phyloP scores from a whole-genome alignment of 1,139 yeast species.

The Yamadazyma sp. region DNA sequence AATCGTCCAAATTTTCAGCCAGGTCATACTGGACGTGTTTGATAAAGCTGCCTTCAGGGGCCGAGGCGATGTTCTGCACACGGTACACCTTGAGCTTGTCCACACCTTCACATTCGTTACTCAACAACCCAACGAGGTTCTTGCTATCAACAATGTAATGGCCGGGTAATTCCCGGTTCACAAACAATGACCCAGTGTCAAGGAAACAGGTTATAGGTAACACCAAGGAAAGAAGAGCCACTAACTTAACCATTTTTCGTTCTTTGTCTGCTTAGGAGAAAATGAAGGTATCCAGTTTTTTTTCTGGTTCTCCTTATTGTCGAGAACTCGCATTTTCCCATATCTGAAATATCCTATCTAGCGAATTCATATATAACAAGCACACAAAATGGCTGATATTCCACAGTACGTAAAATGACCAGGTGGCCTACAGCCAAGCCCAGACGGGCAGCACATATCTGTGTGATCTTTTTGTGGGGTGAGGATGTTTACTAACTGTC shows the following conservation, averaged over 20 bases:
- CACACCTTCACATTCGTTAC: conserved; percentile 4
- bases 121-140: conserved; percentile 7
- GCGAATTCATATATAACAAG: not conserved
- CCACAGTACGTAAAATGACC: conserved; percentile 12
- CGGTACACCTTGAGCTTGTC: conserved; percentile 9
- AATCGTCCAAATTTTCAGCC: conserved; percentile 22
- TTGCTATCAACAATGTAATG: conserved; percentile 11
- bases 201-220: conserved; percentile 11
- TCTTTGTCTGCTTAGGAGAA: too few relatives aligned
- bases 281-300: not conserved
- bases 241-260: not conserved
- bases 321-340: conserved; percentile 6
- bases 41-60: conserved; percentile 18
- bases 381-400: conserved; percentile 15
- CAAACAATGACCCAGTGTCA: conserved; percentile 13
- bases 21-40: conserved; percentile 32
- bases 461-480: too few relatives aligned
- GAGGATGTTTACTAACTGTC: conserved; percentile 15
- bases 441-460: too few relatives aligned
- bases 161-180: conserved; percentile 8
- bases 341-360: too few relatives aligned
- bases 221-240: conserved; percentile 1
- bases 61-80: conserved; percentile 2
- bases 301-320: conserved; percentile 4
- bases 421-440: too few relatives aligned